These are phyloP conservation scores for Fusarium sacchari DNA, from an alignment of 2,329 filamentous ascomycete species.

Conservation along the genomic window DNA sequence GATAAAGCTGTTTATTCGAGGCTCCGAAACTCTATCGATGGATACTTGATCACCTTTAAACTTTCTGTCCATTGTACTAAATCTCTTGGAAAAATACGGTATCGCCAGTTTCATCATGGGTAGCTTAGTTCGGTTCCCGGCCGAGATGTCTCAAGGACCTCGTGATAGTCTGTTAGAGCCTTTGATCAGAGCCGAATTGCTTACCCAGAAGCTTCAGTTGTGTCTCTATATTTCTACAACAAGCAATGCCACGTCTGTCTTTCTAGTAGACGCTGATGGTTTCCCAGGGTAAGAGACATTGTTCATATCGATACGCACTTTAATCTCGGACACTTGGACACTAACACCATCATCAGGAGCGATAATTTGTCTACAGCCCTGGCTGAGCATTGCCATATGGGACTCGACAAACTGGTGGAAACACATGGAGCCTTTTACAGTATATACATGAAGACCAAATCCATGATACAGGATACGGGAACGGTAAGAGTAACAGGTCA, in stretches of 20 bases:
- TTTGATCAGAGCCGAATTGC: not conserved
- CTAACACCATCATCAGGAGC: not conserved
- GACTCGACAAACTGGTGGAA: not conserved
- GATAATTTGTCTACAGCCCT: not conserved
- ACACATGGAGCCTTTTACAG: not conserved
- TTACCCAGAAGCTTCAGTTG: not conserved
- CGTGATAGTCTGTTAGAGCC: not conserved
- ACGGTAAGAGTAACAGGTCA: not conserved
- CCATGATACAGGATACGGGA: not conserved
- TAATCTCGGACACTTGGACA: not conserved
- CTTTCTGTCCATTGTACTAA: not conserved
- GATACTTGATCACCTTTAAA: not conserved
- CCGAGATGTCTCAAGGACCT: not conserved
- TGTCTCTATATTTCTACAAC: not conserved
- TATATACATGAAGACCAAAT: not conserved
- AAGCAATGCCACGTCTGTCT: not conserved
- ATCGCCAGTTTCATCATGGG: not conserved
- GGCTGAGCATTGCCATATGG: not conserved
- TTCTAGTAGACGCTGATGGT: not conserved
- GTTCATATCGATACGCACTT: not conserved
- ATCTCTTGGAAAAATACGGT: not conserved
- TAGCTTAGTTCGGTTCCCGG: not conserved
- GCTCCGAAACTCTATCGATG: not conserved
- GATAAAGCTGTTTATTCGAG: not conserved
- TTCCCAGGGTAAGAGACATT: not conserved